Conservation (phyloP, 108 stramenopile species). For the Mediolabrus comicus region DNA sequence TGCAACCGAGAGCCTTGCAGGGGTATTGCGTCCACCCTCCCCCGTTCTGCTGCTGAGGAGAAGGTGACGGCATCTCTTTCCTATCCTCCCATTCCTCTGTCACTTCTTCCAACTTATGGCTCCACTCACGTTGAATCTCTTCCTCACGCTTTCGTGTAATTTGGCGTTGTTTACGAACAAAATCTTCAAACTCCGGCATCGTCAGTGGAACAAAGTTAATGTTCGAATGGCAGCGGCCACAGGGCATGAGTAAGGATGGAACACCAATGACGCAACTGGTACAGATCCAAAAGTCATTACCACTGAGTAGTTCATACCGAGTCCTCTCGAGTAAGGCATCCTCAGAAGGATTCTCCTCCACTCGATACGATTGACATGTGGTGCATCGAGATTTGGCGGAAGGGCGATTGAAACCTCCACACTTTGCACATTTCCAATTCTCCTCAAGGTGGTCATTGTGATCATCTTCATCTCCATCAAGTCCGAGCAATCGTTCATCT, state of each 20-base stretch:
- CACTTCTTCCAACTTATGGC: background rate
- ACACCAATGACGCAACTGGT: constrained; percentile 23
- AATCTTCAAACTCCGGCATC: constrained; percentile 30
- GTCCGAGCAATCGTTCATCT: background rate
- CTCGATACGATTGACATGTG: constrained; percentile 1
- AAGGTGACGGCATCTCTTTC: background rate
- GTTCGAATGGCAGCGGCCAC: constrained; percentile 12
- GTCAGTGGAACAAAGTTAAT: constrained; percentile 30
- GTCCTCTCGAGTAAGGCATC: constrained; percentile 20
- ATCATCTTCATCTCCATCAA: background rate
- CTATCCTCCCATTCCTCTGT: background rate
- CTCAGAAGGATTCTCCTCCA: constrained; percentile 2
- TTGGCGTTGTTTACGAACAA: constrained; percentile 19
- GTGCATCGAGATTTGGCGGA: constrained; percentile 1
- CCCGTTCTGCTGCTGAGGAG: background rate
- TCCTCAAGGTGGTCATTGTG: background rate
- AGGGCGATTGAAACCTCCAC: constrained; percentile 5
- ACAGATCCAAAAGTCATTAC: constrained; percentile 41
- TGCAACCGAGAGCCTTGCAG: constrained; percentile 15
- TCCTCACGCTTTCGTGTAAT: constrained; percentile 1
- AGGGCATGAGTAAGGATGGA: constrained; percentile 19
- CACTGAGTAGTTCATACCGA: constrained; percentile 29
- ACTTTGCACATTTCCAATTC: constrained; percentile 9
- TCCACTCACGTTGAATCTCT: background rate
- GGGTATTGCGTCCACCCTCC: background rate